Evolutionary conservation across 805 yeast genomes (phyloP), one percentile per base, ranked within the genome.

Genomic region (Wickerhamia fluorescens): DNA sequence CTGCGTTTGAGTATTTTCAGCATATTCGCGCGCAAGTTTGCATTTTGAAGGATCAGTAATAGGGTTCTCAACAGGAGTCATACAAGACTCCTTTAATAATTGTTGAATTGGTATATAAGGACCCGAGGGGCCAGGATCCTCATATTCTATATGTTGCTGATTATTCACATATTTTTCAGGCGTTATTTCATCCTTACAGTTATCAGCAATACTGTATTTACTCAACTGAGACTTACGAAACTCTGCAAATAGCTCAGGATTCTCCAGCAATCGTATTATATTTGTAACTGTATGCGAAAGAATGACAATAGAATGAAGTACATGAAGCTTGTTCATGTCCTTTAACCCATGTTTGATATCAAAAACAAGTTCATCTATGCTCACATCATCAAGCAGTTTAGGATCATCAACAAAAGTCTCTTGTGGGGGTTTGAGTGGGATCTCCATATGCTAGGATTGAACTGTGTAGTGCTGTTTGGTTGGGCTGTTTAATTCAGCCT

Each of bases 401-500:
- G 69, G 68, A 16, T 51, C 66, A 40, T 63, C 68, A 20, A 51
- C 57, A 43, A 63, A 62, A 11, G 69, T 61, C 38, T 60, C 62
- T 27, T 47, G 53, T 4, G 55, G 48, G 13, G 50, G 49, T 31
- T 61, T 61, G 35, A 62, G 51, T 25, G 61, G 65, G 15, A 62
- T 45, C 17, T 61, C 68, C 20, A 18, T 18, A n/a, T n/a, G n/a
- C n/a, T n/a, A n/a, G n/a, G n/a, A n/a, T n/a, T 9, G 31, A 26
- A 10, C 20, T 20, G 20, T 29, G 17, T n/a, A n/a, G n/a, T n/a
- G n/a, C n/a, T n/a, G n/a, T n/a, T n/a, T n/a, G n/a, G n/a, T n/a
- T n/a, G n/a, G n/a, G n/a, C n/a, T n/a, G n/a, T n/a, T n/a, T n/a
- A n/a, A n/a, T n/a, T n/a, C n/a, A n/a, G n/a, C n/a, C n/a, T n/a